A percentile compares a stretch with the other conserved stretches of the same genome.
Conservation (phyloP, 805 yeast genomes). For the Candida insectorum region DNA sequence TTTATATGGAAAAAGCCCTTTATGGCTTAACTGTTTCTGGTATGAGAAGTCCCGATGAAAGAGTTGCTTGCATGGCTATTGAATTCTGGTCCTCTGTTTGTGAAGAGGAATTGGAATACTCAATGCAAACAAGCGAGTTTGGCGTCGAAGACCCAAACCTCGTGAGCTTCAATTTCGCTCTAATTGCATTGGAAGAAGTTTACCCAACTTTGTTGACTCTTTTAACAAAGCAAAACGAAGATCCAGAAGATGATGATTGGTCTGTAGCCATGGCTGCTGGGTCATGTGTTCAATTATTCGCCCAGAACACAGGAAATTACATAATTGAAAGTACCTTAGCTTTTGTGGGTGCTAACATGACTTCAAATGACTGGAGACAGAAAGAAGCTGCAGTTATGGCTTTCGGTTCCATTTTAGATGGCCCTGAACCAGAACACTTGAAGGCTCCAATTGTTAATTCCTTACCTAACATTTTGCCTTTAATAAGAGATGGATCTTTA, state of each 20-base stretch:
- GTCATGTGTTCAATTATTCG: conserved; percentile 90
- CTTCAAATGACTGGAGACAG: conserved; percentile 60
- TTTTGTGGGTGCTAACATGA: conserved; percentile 76
- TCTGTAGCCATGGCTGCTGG: conserved; percentile 98
- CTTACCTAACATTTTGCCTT: conserved; percentile 66
- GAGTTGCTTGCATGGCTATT: conserved; percentile 96
- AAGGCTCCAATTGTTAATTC: conserved; percentile 75
- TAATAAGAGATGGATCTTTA: conserved; percentile 71
- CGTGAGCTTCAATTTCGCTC: conserved; percentile 74
- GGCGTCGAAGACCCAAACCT: conserved; percentile 23
- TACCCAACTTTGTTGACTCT: conserved; percentile 80
- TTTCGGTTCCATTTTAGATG: conserved; percentile 93
- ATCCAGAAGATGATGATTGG: conserved; percentile 96
- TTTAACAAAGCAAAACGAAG: conserved; percentile 86
- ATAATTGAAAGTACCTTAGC: conserved; percentile 81
- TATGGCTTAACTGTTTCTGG: conserved; percentile 87
- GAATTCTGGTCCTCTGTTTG: conserved; percentile 99
- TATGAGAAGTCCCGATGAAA: conserved; percentile 80
- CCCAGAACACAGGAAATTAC: conserved; percentile 82
- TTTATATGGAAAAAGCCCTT: conserved; percentile 96
- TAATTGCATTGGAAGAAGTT: conserved; percentile 78
- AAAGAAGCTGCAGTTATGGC: conserved; percentile 99
- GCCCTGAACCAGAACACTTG: conserved; percentile 77
- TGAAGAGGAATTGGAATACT: conserved; percentile 88
- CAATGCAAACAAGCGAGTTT: conserved; percentile 60